Conservation (phyloP, 805 yeast species). For the Maudiozyma barnettii region DNA sequence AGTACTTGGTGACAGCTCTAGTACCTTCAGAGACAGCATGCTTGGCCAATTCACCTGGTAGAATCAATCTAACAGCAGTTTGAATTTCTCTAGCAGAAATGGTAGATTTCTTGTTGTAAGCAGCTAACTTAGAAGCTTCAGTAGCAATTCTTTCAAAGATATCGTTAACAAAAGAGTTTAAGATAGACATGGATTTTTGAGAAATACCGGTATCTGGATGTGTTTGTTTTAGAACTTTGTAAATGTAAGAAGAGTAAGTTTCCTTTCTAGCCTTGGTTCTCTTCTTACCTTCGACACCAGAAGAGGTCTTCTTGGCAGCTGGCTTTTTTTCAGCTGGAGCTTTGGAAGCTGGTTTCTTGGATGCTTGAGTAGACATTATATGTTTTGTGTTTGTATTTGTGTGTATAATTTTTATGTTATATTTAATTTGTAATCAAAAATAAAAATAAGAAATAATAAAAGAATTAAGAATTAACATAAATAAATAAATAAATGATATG, state of each 20-base stretch:
- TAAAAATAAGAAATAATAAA: background rate
- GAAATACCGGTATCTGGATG: constrained; percentile 99
- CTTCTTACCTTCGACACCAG: constrained; percentile 76
- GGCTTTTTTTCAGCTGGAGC: constrained; percentile 29
- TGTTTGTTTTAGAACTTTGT: constrained; percentile 97
- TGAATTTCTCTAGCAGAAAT: constrained; percentile 97
- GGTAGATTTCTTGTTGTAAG: constrained; percentile 96
- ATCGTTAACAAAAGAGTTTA: constrained; percentile 97
- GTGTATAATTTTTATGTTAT: background rate
- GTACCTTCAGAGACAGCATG: constrained; percentile 99
- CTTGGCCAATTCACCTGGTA: constrained; percentile 97
- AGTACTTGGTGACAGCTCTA: constrained; percentile 94
- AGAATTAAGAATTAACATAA: no score
- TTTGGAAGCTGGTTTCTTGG: constrained; percentile 38
- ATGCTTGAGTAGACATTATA: constrained; percentile 56
- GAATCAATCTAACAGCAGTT: constrained; percentile 95
- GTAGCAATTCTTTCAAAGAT: constrained; percentile 96
- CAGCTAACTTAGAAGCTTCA: constrained; percentile 97
- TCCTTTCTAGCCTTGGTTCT: constrained; percentile 95
- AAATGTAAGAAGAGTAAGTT: constrained; percentile 94
- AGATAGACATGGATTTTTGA: constrained; percentile 95
- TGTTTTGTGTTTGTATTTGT: background rate
- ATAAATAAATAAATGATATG: no score
- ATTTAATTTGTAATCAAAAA: background rate
- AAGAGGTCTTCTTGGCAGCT: constrained; percentile 89